Conservation (phyloP, 768 basidiomycete species). For the Suillus decipiens region DNA sequence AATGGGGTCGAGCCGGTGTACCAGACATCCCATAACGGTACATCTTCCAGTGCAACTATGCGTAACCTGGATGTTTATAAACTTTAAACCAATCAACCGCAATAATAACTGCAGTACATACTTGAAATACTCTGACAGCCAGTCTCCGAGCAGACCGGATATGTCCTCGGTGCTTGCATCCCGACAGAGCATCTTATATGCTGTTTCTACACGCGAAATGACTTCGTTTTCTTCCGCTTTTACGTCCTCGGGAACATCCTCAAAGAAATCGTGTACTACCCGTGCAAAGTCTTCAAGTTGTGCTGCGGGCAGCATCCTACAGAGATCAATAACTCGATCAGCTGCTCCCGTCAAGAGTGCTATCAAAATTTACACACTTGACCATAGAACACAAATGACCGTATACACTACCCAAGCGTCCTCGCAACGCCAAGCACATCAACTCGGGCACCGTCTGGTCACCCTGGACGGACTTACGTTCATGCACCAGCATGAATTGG, state of each 20-base stretch:
- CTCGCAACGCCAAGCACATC: constrained; percentile 48
- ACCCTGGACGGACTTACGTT: constrained; percentile 40
- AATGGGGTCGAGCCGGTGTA: constrained; percentile 66
- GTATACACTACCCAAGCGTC: constrained; percentile 43
- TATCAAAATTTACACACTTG: constrained; percentile 39
- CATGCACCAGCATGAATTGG: constrained; percentile 43
- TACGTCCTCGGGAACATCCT: constrained; percentile 31
- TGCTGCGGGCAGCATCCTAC: constrained; percentile 43
- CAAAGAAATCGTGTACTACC: constrained; percentile 41
- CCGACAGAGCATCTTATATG: constrained; percentile 19
- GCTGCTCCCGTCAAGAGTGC: constrained; percentile 18
- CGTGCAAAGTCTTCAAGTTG: constrained; percentile 42
- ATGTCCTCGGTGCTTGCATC: constrained; percentile 22
- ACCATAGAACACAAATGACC: constrained; percentile 48
- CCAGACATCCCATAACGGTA: constrained; percentile 70
- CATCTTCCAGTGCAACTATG: constrained; percentile 49
- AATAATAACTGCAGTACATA: constrained; percentile 28
- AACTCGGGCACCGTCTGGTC: constrained; percentile 37
- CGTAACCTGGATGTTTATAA: constrained; percentile 36
- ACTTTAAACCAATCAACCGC: not conserved
- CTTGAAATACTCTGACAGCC: constrained; percentile 55
- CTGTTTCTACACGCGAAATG: constrained; percentile 26
- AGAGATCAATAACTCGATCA: constrained; percentile 5
- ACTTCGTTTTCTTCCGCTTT: constrained; percentile 37
- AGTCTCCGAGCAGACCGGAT: constrained; percentile 41